A percentile compares a stretch with the other conserved stretches of the same genome.
Conservation (phyloP, 305 asterid genomes). For the Plantago coronopus region DNA sequence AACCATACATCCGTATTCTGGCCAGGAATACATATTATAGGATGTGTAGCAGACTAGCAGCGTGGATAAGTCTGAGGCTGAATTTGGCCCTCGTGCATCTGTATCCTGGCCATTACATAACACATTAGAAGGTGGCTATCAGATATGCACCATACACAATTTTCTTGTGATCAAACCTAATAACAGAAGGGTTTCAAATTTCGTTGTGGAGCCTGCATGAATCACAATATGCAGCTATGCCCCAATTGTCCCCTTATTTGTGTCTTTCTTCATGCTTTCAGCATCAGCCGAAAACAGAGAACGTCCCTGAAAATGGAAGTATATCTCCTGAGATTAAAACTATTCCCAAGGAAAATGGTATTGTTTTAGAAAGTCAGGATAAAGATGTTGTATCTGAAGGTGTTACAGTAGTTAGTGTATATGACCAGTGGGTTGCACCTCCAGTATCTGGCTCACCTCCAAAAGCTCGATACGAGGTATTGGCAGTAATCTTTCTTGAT, state of each 20-base stretch:
- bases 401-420: slow-evolving; percentile 53
- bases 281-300: slow-evolving; percentile 51
- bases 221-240: background rate
- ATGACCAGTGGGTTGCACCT: slow-evolving; percentile 94
- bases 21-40: too few relatives aligned
- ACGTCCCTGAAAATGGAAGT: slow-evolving; percentile 55
- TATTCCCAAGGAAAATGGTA: slow-evolving; percentile 68
- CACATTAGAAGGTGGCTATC: too few relatives aligned
- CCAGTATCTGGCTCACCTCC: slow-evolving; percentile 72
- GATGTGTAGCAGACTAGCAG: too few relatives aligned
- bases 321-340: slow-evolving; percentile 44
- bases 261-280: slow-evolving; percentile 32
- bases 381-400: slow-evolving; percentile 76
- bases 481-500: slow-evolving; percentile 19
- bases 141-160: too few relatives aligned
- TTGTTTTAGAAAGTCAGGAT: slow-evolving; percentile 62
- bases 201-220: background rate
- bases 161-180: too few relatives aligned
- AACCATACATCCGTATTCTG: too few relatives aligned
- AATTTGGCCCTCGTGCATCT: too few relatives aligned
- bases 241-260: slow-evolving; percentile 20
- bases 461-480: slow-evolving; percentile 86
- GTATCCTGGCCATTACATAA: too few relatives aligned
- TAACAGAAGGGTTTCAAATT: too few relatives aligned
- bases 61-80: too few relatives aligned